phyloP scores from a whole-genome alignment of 768 basidiomycete genomes.

The Collybia sordida region DNA sequence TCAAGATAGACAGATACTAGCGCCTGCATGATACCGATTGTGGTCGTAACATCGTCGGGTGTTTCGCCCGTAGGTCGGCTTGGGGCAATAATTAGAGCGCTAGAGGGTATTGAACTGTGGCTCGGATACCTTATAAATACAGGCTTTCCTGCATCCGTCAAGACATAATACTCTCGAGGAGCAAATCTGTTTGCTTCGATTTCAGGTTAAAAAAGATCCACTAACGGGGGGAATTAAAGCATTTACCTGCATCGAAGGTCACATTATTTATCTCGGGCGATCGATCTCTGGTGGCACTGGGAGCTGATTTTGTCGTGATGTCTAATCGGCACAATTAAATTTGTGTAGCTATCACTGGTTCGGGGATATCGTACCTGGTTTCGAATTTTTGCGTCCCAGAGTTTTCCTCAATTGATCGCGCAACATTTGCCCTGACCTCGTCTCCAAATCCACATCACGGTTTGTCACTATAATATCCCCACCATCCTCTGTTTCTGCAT shows the following conservation, averaged over 20 bases:
- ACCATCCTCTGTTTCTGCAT: slow-evolving; percentile 53
- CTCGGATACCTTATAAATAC: slow-evolving; percentile 77
- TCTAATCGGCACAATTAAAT: slow-evolving; percentile 20
- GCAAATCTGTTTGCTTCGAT: slow-evolving; percentile 38
- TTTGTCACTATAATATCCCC: slow-evolving; percentile 50
- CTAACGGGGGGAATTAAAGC: neutral
- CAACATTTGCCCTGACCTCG: slow-evolving; percentile 60
- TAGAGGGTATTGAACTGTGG: neutral
- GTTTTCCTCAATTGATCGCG: slow-evolving; percentile 74
- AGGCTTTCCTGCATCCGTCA: slow-evolving; percentile 97
- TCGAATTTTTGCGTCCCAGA: slow-evolving; percentile 50
- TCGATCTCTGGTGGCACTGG: slow-evolving; percentile 29
- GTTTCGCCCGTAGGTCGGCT: slow-evolving; percentile 58
- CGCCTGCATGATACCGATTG: slow-evolving; percentile 92
- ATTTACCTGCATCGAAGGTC: slow-evolving; percentile 38
- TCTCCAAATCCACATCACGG: slow-evolving; percentile 46
- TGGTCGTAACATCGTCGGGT: slow-evolving; percentile 67
- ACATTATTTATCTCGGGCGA: slow-evolving; percentile 36
- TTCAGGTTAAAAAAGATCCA: slow-evolving; percentile 6
- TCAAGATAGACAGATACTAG: slow-evolving; percentile 95
- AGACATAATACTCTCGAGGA: slow-evolving; percentile 83
- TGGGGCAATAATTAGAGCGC: neutral
- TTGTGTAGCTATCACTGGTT: neutral
- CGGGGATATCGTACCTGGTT: slow-evolving; percentile 37
- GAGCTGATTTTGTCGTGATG: slow-evolving; percentile 22